A percentile compares a stretch with the other conserved stretches of the same genome.
Evolutionary conservation across 225 moss, liverwort and hornwort genomes (phyloP).

Genomic region (Pleurozium schreberi): DNA sequence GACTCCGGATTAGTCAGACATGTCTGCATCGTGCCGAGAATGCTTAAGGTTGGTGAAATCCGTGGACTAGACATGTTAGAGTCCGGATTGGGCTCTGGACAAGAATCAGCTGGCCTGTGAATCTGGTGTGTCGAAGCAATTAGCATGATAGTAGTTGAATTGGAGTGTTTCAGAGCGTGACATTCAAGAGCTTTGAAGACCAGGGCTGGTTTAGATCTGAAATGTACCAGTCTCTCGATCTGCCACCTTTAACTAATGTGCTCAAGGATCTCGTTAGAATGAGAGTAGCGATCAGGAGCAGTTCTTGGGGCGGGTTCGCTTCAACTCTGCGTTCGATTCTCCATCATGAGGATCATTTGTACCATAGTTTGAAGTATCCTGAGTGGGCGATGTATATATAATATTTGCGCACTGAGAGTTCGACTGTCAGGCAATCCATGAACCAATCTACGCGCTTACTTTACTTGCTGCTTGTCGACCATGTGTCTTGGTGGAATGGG

Average conservation of each 20-base stretch:
- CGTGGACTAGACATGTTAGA: not conserved
- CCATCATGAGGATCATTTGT: not conserved
- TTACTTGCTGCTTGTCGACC: not conserved
- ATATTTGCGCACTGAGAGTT: not conserved
- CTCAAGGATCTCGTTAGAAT: not conserved
- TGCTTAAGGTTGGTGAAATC: not conserved
- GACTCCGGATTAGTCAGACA: not conserved
- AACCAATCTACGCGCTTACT: not conserved
- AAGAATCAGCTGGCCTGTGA: not conserved
- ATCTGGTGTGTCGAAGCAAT: not conserved
- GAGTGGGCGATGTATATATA: not conserved
- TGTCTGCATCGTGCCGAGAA: not conserved
- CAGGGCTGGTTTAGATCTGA: not conserved
- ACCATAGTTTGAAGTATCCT: not conserved
- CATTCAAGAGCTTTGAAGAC: not conserved
- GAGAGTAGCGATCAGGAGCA: not conserved
- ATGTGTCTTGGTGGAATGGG: not conserved
- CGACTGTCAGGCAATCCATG: not conserved
- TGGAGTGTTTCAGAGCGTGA: not conserved
- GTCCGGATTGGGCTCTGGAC: not conserved
- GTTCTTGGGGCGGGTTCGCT: not conserved
- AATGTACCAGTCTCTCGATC: not conserved
- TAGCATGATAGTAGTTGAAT: not conserved
- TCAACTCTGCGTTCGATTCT: not conserved
- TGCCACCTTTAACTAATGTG: not conserved